phyloP scores from a whole-genome alignment of 306 rosid genomes.

The Vigna radiata region DNA sequence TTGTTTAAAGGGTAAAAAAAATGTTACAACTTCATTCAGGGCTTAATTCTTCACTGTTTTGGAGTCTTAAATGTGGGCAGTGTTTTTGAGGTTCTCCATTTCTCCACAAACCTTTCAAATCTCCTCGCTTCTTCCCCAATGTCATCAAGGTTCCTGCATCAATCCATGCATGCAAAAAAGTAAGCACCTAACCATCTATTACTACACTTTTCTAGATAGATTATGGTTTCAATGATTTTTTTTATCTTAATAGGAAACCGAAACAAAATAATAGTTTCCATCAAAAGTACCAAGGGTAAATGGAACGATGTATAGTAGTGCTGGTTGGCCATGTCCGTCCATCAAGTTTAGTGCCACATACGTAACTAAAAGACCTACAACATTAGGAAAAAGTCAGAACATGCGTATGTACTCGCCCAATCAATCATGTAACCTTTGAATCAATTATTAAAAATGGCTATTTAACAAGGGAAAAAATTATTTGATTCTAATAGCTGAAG shows the following conservation, averaged over 20 bases:
- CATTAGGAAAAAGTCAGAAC: constrained; percentile 13
- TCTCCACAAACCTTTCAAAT: constrained; percentile 69
- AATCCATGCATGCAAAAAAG: constrained; percentile 33
- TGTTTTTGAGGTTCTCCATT: constrained; percentile 79
- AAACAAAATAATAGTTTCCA: neutral
- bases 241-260: neutral
- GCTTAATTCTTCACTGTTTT: constrained; percentile 52
- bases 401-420: constrained; percentile 6
- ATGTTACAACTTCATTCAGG: constrained; percentile 49
- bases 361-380: constrained; percentile 85
- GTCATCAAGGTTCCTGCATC: constrained; percentile 79
- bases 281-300: constrained; percentile 78
- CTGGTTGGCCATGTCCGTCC: constrained; percentile 99
- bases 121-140: constrained; percentile 82
- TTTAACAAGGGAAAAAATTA: neutral
- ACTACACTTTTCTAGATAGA: neutral
- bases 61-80: constrained; percentile 77
- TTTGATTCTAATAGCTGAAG: neutral
- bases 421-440: constrained; percentile 27
- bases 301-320: constrained; percentile 94
- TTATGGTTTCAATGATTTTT: neutral
- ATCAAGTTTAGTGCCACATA: constrained; percentile 94
- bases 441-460: neutral
- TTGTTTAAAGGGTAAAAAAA: constrained; percentile 24
- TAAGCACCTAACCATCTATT: constrained; percentile 10